phyloP scores from a whole-genome alignment of 306 rosid genomes.

The Carpinus viminea region DNA sequence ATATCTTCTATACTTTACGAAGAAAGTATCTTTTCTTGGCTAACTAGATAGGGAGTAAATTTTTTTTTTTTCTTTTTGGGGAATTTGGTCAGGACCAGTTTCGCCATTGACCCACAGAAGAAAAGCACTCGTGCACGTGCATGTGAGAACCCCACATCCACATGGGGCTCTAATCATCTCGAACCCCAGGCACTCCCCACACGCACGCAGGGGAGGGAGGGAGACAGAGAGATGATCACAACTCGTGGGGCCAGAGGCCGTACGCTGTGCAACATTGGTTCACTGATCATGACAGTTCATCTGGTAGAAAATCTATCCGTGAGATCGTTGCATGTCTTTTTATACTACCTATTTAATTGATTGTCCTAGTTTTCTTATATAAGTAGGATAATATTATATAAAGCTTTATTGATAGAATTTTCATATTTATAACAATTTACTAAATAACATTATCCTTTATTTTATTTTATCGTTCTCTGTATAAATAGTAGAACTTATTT shows the following conservation, averaged over 20 bases:
- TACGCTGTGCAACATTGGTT: constrained; percentile 42
- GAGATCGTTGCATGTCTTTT: constrained; percentile 13
- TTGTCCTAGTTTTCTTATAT: no score
- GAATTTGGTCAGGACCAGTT: constrained; percentile 42
- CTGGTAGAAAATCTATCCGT: constrained; percentile 16
- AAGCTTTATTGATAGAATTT: neutral
- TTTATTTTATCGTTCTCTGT: no score
- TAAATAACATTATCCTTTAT: no score
- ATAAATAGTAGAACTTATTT: no score
- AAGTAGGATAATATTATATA: no score
- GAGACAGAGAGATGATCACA: constrained; percentile 32
- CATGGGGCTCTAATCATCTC: constrained; percentile 75
- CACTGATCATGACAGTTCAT: constrained; percentile 50
- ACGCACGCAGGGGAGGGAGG: constrained; percentile 48
- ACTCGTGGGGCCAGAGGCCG: constrained; percentile 51
- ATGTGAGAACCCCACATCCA: constrained; percentile 67
- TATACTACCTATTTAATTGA: no score
- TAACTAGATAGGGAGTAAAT: no score
- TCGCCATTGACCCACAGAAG: constrained; percentile 35
- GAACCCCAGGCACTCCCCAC: constrained; percentile 49
- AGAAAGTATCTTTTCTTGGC: no score
- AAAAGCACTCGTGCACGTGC: constrained; percentile 77
- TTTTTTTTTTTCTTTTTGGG: neutral
- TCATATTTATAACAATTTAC: neutral
- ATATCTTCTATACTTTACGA: neutral